A percentile compares a stretch with the other conserved stretches of the same genome.
Evolutionary conservation across 768 basidiomycete genomes (phyloP).

Genomic region (Macrolepiota albuminosa): DNA sequence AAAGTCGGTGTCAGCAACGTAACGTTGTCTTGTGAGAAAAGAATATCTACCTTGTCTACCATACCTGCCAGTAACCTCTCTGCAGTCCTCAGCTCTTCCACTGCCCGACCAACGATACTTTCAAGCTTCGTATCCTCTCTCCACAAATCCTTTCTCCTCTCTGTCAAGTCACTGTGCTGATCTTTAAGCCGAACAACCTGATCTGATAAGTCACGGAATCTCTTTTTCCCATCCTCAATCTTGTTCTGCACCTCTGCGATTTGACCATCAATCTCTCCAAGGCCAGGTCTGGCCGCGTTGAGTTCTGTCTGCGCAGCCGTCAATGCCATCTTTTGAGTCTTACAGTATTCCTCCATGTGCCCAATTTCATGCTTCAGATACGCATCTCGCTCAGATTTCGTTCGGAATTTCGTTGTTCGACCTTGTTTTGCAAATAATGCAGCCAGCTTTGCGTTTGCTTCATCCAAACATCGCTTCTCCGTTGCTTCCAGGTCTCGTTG

Average conservation of each 20-base stretch:
- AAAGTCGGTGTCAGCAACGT: conserved; percentile 3
- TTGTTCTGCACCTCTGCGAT: conserved; percentile 51
- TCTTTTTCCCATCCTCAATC: conserved; percentile 60
- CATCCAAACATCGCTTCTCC: conserved; percentile 68
- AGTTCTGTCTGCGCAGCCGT: conserved; percentile 49
- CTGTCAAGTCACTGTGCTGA: conserved; percentile 61
- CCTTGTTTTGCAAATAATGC: conserved; percentile 90
- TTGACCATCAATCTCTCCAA: conserved; percentile 54
- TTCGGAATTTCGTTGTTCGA: conserved; percentile 78
- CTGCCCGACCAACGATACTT: conserved; percentile 68
- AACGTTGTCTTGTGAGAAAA: neutral
- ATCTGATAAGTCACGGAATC: conserved; percentile 54
- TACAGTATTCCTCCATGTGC: conserved; percentile 58
- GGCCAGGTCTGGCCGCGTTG: conserved; percentile 37
- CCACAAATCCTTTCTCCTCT: conserved; percentile 91
- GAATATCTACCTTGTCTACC: conserved; percentile 83
- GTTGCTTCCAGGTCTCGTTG: conserved; percentile 44
- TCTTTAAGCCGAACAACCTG: conserved; percentile 60
- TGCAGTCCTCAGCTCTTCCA: conserved; percentile 74
- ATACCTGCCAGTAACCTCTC: conserved; percentile 79
- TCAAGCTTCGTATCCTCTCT: conserved; percentile 89
- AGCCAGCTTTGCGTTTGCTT: conserved; percentile 62
- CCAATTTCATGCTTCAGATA: conserved; percentile 79
- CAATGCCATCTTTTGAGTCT: conserved; percentile 51
- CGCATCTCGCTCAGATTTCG: conserved; percentile 76